Evolutionary conservation across 179 eudicot species (phyloP).

Genomic region (Camellia oleifera): DNA sequence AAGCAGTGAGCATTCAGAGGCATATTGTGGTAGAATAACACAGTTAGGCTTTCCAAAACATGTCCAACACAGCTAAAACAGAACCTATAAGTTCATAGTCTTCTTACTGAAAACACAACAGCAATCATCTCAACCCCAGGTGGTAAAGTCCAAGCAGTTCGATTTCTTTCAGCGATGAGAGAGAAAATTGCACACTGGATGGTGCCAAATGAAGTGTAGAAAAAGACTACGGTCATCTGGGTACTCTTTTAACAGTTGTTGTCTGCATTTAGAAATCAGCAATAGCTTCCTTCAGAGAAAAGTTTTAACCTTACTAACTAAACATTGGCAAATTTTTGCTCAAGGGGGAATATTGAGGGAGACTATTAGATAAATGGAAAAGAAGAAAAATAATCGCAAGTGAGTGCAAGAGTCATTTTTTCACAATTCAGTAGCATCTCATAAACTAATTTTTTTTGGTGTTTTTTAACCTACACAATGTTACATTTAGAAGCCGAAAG

Average conservation of each 20-base stretch:
- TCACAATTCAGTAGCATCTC: not conserved
- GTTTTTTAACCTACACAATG: slow-evolving; percentile 23
- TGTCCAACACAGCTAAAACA: too few relatives aligned
- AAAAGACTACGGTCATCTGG: slow-evolving; percentile 41
- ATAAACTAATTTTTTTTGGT: not conserved
- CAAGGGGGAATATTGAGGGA: too few relatives aligned
- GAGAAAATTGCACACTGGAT: slow-evolving; percentile 26
- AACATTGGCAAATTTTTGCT: too few relatives aligned
- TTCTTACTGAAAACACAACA: slow-evolving; percentile 37
- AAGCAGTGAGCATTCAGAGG: too few relatives aligned
- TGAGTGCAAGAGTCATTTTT: too few relatives aligned
- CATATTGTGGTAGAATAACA: too few relatives aligned
- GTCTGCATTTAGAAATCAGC: slow-evolving; percentile 32
- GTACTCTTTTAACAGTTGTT: slow-evolving; percentile 27
- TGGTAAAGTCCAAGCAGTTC: slow-evolving; percentile 29
- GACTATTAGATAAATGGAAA: too few relatives aligned
- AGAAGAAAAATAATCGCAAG: too few relatives aligned
- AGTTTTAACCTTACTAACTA: too few relatives aligned
- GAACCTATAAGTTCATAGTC: too few relatives aligned
- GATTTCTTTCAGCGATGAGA: slow-evolving; percentile 18
- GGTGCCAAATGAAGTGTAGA: slow-evolving; percentile 41
- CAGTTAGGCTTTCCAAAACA: too few relatives aligned
- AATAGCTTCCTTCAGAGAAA: too few relatives aligned
- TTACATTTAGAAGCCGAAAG: slow-evolving; percentile 21
- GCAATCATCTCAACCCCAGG: slow-evolving; percentile 31